These are phyloP conservation scores for Teratosphaeriaceae sp. DNA, from an alignment of 2,329 filamentous ascomycete genomes.

Conservation along the genomic window DNA sequence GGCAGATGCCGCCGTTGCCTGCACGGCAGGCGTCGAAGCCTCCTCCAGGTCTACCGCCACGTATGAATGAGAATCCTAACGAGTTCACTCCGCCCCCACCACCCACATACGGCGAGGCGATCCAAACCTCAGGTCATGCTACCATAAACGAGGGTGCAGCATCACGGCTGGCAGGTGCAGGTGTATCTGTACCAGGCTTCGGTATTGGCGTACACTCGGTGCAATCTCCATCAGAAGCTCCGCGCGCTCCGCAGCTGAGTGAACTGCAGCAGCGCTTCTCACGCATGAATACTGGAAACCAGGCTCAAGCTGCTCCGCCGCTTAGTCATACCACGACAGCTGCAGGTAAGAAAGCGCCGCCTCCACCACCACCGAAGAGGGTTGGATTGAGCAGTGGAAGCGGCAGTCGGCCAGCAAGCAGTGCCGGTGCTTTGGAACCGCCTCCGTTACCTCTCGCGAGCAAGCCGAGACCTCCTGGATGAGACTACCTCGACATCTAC, in stretches of 20 bases:
- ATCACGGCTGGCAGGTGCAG: conserved; percentile 62
- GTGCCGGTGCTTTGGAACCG: conserved; percentile 32
- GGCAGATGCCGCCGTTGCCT: conserved; percentile 16
- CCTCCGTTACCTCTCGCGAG: conserved; percentile 53
- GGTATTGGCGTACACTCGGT: conserved; percentile 53
- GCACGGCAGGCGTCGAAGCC: conserved; percentile 20
- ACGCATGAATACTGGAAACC: conserved; percentile 37
- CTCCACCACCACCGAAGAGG: conserved; percentile 53
- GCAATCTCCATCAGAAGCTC: conserved; percentile 13
- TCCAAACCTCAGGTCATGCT: conserved; percentile 20
- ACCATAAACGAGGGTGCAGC: conserved; percentile 54
- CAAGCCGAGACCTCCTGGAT: conserved; percentile 41
- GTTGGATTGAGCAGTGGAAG: conserved; percentile 38
- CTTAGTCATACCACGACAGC: conserved; percentile 20
- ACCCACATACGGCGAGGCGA: conserved; percentile 43
- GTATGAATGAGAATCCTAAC: conserved; percentile 50
- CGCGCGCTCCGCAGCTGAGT: conserved; percentile 44
- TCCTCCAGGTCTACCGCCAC: conserved; percentile 66
- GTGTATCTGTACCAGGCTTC: conserved; percentile 70
- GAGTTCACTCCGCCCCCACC: conserved; percentile 40
- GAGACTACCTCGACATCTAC: too few relatives aligned
- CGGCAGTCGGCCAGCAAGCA: conserved; percentile 8
- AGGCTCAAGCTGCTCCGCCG: conserved; percentile 12
- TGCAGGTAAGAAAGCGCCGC: conserved; percentile 47
- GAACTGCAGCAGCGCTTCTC: conserved; percentile 64